Conservation (phyloP, 192 early-diverging fungal genomes). For the Allomyces macrogynus region DNA sequence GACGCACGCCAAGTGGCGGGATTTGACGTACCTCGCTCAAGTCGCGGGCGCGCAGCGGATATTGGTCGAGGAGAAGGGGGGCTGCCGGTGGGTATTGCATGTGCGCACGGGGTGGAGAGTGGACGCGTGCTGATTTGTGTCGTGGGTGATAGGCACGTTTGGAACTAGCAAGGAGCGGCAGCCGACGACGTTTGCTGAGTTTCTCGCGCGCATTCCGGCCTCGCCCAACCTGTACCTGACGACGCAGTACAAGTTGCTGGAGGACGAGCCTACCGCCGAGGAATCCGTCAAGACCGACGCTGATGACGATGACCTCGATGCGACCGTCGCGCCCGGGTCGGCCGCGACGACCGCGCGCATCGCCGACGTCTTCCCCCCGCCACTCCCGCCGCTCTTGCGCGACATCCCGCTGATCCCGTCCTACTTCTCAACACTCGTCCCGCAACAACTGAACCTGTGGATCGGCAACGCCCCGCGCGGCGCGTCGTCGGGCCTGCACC, state of each 20-base stretch:
- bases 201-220: constrained; percentile 6
- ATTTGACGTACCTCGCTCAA: constrained; percentile 8
- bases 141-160: constrained; percentile 8
- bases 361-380: constrained; percentile 4
- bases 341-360: background rate
- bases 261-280: background rate
- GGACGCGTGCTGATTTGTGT: background rate
- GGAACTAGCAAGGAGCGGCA: constrained; percentile 8
- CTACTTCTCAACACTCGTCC: constrained; percentile 12
- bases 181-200: constrained; percentile 14
- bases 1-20: background rate
- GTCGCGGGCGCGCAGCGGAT: constrained; percentile 12
- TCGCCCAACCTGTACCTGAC: constrained; percentile 14
- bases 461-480: constrained; percentile 10
- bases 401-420: constrained; percentile 7
- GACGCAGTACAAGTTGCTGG: constrained; percentile 19
- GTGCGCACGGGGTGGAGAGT: too few species aligned
- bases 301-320: too few species aligned
- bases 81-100: background rate
- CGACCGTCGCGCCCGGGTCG: too few species aligned
- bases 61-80: constrained; percentile 16
- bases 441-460: constrained; percentile 26
- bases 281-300: constrained; percentile 1
- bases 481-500: constrained; percentile 21
- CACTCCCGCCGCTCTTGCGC: constrained; percentile 9